phyloP scores from a whole-genome alignment of 345 rosid genomes.

The Salix exigua region DNA sequence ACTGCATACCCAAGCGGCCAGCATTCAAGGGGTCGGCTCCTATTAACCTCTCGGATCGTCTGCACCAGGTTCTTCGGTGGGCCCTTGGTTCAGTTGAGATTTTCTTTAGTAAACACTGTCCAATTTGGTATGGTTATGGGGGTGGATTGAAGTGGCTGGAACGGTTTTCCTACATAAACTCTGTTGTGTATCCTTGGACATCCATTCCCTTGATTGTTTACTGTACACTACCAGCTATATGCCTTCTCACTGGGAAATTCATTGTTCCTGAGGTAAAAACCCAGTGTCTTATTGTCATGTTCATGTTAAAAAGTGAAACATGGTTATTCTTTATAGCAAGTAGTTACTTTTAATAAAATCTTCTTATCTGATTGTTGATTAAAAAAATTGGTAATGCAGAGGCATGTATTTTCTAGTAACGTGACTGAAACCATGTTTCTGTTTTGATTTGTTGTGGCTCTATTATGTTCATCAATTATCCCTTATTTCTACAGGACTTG shows the following conservation, averaged over 20 bases:
- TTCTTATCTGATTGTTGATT: neutral
- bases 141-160: slow-evolving; percentile 96
- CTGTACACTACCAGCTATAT: slow-evolving; percentile 88
- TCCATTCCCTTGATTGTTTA: slow-evolving; percentile 83
- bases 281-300: neutral
- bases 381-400: neutral
- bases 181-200: slow-evolving; percentile 92
- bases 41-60: slow-evolving; percentile 89
- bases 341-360: neutral
- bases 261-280: slow-evolving; percentile 88
- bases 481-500: neutral
- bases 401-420: neutral
- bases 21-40: slow-evolving; percentile 97
- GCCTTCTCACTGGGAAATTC: slow-evolving; percentile 89
- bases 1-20: slow-evolving; percentile 83
- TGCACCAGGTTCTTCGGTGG: slow-evolving; percentile 95
- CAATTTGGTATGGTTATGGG: slow-evolving; percentile 96
- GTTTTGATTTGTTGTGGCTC: neutral
- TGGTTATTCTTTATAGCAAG: neutral
- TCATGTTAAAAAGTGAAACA: neutral
- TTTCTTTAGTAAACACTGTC: slow-evolving; percentile 92
- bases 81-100: slow-evolving; percentile 98
- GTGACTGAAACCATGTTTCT: neutral
- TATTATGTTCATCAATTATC: neutral
- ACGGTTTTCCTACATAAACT: slow-evolving; percentile 87